Evolutionary conservation across 768 basidiomycete genomes (phyloP), one percentile per base, ranked within the genome.

Genomic region (Coprinopsis sp.): DNA sequence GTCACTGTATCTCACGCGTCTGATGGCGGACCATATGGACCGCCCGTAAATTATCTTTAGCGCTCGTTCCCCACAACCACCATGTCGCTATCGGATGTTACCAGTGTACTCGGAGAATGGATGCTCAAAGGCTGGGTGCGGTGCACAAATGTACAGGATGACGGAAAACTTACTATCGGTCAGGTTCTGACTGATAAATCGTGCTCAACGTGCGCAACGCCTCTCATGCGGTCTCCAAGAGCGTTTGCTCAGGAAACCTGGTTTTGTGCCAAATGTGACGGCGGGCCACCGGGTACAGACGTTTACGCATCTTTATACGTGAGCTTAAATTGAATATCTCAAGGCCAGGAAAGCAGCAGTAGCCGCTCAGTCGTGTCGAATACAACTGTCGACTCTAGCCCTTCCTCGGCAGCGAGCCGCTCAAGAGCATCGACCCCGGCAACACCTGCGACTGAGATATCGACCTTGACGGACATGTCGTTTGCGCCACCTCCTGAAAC

Each of bases 101-200:
- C 87, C n/a, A 64, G 65, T 49, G 74, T 66, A 30, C 72, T 90
- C 13, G 84, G 84, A 4, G 76, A 82, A 52, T 83, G 78, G 51
- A 80, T 91, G 79, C 67, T 88, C 52, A 81, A 78, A 62, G 87
- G 87, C 54, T 88, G 86, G 86, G 87, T 86, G 70, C 58, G 23
- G n/a, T 16, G 3, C n/a, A 11, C 12, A 33, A 14, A 10, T 46
- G 3, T 23, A 37, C 24, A 23, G 37, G 7, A 16, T 8, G 38
- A 6, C 2, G 2, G 10, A 28, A n/a, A 6, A 5, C 31, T 22
- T 37, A 42, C 33, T 47, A 27, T 46, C 37, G 33, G 6, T 24
- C 36, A 85, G 80, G 71, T 83, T 22, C 63, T 89, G 44, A 89
- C 87, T 13, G 80, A 89, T 58, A 65, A 65, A 23, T 68, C 75